These are phyloP conservation scores for Kazachstania africana DNA, from an alignment of 805 yeast genomes.

Conservation along the genomic window DNA sequence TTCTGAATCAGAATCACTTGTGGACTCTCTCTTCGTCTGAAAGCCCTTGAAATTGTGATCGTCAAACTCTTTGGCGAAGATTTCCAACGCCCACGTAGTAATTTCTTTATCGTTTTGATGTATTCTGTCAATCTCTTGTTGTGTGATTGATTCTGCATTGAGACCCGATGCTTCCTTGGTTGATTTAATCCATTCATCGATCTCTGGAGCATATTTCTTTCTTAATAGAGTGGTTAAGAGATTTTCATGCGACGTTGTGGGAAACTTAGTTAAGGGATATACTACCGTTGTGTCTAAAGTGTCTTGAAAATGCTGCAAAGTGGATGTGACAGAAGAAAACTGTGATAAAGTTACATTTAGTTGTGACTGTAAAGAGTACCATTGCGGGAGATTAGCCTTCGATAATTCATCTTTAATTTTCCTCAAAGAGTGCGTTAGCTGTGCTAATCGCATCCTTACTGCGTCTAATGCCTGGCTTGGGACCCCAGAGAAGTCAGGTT, in stretches of 20 bases:
- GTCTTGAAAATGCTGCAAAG: slow-evolving; percentile 50
- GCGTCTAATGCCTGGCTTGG: slow-evolving; percentile 56
- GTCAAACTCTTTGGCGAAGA: slow-evolving; percentile 41
- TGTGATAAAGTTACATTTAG: slow-evolving; percentile 77
- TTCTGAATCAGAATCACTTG: slow-evolving; percentile 35
- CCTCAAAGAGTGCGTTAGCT: slow-evolving; percentile 46
- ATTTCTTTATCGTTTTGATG: slow-evolving; percentile 46
- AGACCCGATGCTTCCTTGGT: slow-evolving; percentile 29
- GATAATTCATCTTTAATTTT: slow-evolving; percentile 44
- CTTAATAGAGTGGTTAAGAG: slow-evolving; percentile 73
- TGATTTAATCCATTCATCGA: slow-evolving; percentile 66
- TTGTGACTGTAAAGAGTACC: slow-evolving; percentile 65
- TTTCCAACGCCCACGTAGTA: slow-evolving; percentile 54
- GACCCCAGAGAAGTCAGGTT: slow-evolving; percentile 28
- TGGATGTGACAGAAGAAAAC: slow-evolving; percentile 60
- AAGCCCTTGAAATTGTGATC: slow-evolving; percentile 50
- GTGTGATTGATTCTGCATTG: slow-evolving; percentile 16
- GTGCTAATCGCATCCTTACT: slow-evolving; percentile 48
- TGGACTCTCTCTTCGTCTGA: slow-evolving; percentile 1
- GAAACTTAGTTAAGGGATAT: slow-evolving; percentile 76
- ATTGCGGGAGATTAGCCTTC: slow-evolving; percentile 35
- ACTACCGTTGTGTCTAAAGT: slow-evolving; percentile 57
- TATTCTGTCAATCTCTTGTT: slow-evolving; percentile 16
- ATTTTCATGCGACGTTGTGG: slow-evolving; percentile 74
- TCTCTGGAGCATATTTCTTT: slow-evolving; percentile 84